These are phyloP conservation scores for Ziziphus jujuba DNA, from an alignment of 306 rosid genomes.

Conservation along the genomic window DNA sequence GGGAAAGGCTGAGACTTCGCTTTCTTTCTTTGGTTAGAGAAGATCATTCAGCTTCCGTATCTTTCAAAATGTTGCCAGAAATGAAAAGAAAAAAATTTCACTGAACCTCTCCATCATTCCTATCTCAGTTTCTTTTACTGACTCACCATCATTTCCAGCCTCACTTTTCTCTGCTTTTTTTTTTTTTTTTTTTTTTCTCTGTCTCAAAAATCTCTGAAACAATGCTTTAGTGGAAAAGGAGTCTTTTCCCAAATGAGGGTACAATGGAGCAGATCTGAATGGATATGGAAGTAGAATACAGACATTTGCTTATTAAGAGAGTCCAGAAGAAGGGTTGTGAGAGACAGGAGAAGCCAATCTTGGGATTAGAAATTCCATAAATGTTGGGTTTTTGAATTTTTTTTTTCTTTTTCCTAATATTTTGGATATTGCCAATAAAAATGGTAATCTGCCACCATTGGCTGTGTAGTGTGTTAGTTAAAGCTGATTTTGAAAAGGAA, in stretches of 20 bases:
- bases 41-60: constrained; percentile 47
- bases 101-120: not conserved
- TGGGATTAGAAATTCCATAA: constrained; percentile 41
- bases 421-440: constrained; percentile 21
- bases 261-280: constrained; percentile 32
- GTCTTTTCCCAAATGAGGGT: constrained; percentile 29
- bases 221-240: constrained; percentile 26
- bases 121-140: constrained; percentile 10
- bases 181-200: constrained; percentile 23
- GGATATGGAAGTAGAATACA: constrained; percentile 21
- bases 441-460: not conserved
- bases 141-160: constrained; percentile 35
- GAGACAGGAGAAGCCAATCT: constrained; percentile 10
- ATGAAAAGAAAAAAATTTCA: not conserved
- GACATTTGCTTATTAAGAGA: constrained; percentile 17
- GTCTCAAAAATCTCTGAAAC: constrained; percentile 44
- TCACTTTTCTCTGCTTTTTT: constrained; percentile 31
- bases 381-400: constrained; percentile 21
- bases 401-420: constrained; percentile 13
- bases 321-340: not conserved
- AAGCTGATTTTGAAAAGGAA: too few relatives aligned
- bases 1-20: constrained; percentile 34
- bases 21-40: constrained; percentile 31
- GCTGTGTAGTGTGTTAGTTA: too few relatives aligned
- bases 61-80: constrained; percentile 40